phyloP scores from a whole-genome alignment of 2,329 filamentous ascomycete genomes.

The Hymenoscyphus fraxineus region DNA sequence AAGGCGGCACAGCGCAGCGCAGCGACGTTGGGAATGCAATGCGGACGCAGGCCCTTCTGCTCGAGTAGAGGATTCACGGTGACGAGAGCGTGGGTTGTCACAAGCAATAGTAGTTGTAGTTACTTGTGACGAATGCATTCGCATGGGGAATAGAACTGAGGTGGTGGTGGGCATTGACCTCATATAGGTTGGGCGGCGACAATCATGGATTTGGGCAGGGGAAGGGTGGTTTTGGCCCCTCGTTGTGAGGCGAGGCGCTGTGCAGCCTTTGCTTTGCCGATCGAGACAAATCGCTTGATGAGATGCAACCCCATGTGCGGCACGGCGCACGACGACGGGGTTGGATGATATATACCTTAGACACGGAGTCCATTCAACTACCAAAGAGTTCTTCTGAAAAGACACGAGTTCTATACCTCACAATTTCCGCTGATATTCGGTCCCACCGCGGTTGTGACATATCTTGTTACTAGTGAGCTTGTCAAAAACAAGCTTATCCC shows the following conservation, averaged over 20 bases:
- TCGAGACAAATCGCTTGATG: too few relatives aligned
- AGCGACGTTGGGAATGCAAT: not conserved
- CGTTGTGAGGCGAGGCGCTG: not conserved
- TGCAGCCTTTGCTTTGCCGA: too few relatives aligned
- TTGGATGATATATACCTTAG: too few relatives aligned
- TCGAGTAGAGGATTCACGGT: conserved; percentile 2
- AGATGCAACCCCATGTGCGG: too few relatives aligned
- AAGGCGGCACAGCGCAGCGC: not conserved
- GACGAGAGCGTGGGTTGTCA: not conserved
- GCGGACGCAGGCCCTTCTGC: not conserved
- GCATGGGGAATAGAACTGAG: conserved; percentile 2
- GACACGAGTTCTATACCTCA: not conserved
- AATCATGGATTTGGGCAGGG: not conserved
- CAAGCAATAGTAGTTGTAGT: conserved; percentile 6
- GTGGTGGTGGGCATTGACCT: conserved; percentile 1
- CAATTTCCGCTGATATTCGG: not conserved
- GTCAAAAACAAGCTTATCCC: not conserved
- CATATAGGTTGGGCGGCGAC: conserved; percentile 3
- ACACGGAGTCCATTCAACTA: too few relatives aligned
- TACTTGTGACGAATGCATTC: conserved; percentile 1
- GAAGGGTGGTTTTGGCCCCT: not conserved
- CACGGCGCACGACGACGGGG: too few relatives aligned
- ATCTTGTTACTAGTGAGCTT: not conserved
- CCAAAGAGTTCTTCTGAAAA: not conserved
- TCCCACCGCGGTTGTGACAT: not conserved